phyloP scores from a whole-genome alignment of 495 filamentous ascomycete species.

The Podospora didyma region DNA sequence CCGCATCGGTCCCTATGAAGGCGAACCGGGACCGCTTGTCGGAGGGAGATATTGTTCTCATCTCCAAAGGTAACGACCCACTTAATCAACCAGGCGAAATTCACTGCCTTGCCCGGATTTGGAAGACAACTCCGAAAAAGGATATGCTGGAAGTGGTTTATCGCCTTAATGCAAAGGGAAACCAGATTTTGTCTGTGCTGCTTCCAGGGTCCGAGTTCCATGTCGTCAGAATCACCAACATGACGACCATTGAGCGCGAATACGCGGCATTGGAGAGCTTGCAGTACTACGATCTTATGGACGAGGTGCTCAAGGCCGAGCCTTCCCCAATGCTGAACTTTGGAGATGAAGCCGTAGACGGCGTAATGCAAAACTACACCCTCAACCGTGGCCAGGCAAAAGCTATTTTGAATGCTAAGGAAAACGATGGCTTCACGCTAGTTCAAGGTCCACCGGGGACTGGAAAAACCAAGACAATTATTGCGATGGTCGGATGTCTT shows the following conservation, averaged over 20 bases:
- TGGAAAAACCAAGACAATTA: conserved; percentile 97
- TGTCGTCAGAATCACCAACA: conserved; percentile 76
- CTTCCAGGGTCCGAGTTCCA: conserved; percentile 62
- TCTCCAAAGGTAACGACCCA: conserved; percentile 69
- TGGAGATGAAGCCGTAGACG: conserved; percentile 62
- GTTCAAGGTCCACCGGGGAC: conserved; percentile 96
- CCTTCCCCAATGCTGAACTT: conserved; percentile 84
- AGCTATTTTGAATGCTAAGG: conserved; percentile 83
- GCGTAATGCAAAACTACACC: conserved; percentile 67
- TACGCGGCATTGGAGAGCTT: conserved; percentile 86
- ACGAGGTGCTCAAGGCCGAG: conserved; percentile 82
- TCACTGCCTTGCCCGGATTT: conserved; percentile 84
- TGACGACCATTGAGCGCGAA: conserved; percentile 90
- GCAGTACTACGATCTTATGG: conserved; percentile 91
- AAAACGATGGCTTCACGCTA: conserved; percentile 93
- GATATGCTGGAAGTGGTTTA: conserved; percentile 77
- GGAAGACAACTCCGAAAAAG: conserved; percentile 73
- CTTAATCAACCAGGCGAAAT: conserved; percentile 56
- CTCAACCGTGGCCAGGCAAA: conserved; percentile 90
- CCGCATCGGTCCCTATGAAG: conserved; percentile 65
- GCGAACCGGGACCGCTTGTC: conserved; percentile 69
- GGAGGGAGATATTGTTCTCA: conserved; percentile 84
- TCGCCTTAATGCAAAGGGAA: conserved; percentile 61
- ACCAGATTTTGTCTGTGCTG: conserved; percentile 37
- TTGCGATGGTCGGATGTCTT: conserved; percentile 89